Percentiles rank a stretch among this genome's conserved stretches.
These are phyloP conservation scores for Populus trichocarpa DNA, from an alignment of 441 rosid genomes.

Conservation along the genomic window DNA sequence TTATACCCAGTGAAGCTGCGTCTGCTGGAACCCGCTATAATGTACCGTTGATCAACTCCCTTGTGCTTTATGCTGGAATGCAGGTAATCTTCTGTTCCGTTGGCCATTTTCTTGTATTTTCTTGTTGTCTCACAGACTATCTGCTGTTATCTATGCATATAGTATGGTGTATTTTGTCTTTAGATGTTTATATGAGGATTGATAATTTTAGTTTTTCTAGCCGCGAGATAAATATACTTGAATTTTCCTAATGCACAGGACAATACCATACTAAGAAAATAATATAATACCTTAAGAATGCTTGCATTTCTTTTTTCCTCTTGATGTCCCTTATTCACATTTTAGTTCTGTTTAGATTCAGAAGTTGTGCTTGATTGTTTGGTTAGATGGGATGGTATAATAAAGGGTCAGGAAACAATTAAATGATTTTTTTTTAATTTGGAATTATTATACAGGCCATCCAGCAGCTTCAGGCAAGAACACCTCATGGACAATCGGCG, in stretches of 20 bases:
- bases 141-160: neutral
- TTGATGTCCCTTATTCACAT: neutral
- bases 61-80: constrained; percentile 97
- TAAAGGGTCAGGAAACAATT: neutral
- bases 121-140: neutral
- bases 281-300: neutral
- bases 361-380: neutral
- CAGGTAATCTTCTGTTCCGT: constrained; percentile 49
- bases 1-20: constrained; percentile 69
- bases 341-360: neutral
- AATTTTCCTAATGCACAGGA: neutral
- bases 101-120: neutral
- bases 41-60: constrained; percentile 90
- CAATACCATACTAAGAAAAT: neutral
- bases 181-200: neutral
- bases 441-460: constrained; percentile 46
- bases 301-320: neutral
- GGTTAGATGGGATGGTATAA: neutral
- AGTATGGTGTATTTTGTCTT: neutral
- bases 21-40: constrained; percentile 90
- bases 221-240: neutral
- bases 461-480: constrained; percentile 75
- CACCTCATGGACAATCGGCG: constrained; percentile 62
- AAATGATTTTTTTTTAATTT: neutral
- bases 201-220: neutral